A percentile compares a stretch with the other conserved stretches of the same genome.
Evolutionary conservation across 106 monocot species (phyloP).

Genomic region (Dioscorea zingiberensis): DNA sequence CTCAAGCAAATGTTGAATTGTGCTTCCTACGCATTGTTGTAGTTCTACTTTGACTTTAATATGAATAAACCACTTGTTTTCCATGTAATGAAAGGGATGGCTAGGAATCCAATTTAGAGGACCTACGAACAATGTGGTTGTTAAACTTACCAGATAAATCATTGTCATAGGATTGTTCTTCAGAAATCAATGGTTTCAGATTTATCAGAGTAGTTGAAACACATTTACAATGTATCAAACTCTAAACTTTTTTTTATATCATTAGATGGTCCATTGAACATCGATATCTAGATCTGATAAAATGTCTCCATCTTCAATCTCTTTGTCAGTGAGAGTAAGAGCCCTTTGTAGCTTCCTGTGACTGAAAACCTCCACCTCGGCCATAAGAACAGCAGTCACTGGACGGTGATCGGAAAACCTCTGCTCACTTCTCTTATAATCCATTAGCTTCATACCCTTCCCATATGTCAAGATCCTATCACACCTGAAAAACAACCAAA

Average conservation of each 20-base stretch:
- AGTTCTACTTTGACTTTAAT: no score
- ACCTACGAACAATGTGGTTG: no score
- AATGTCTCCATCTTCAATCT: constrained; percentile 43
- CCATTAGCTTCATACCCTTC: constrained; percentile 53
- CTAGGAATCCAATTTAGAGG: no score
- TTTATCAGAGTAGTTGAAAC: no score
- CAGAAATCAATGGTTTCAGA: no score
- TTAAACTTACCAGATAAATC: no score
- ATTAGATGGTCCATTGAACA: constrained; percentile 6
- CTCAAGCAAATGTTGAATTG: no score
- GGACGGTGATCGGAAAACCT: constrained; percentile 80
- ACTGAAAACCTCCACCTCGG: constrained; percentile 74
- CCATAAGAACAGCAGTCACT: constrained; percentile 50
- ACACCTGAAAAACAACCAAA: constrained; percentile 45
- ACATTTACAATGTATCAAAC: no score
- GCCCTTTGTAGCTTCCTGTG: constrained; percentile 74
- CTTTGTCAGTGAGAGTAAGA: constrained; percentile 74
- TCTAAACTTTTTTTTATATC: not conserved
- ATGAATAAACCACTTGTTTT: no score
- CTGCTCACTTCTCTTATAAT: constrained; percentile 50
- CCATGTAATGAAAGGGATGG: no score
- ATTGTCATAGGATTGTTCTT: no score
- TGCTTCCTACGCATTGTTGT: no score
- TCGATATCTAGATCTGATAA: constrained; percentile 29
- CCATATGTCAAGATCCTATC: constrained; percentile 72